These are phyloP conservation scores for Cryptococcus maquisensis DNA, from an alignment of 1,284 basidiomycete species.

Conservation along the genomic window DNA sequence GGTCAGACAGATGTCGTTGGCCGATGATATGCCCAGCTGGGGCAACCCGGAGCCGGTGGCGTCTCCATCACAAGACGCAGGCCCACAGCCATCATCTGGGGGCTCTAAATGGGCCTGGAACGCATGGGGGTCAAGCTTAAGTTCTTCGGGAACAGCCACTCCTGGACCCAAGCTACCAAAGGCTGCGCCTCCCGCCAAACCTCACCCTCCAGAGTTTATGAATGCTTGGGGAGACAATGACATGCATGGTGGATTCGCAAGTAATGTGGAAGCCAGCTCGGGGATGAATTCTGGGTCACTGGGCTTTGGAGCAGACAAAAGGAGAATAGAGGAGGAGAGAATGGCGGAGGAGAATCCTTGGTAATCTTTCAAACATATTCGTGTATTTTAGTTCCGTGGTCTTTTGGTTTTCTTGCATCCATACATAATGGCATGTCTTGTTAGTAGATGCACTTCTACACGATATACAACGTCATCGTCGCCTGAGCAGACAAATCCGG, in stretches of 20 bases:
- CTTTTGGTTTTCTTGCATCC: background rate
- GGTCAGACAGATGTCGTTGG: slow-evolving; percentile 12
- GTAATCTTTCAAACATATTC: background rate
- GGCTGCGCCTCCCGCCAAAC: slow-evolving; percentile 41
- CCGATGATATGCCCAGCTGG: slow-evolving; percentile 22
- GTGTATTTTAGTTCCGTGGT: background rate
- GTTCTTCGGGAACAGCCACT: slow-evolving; percentile 1
- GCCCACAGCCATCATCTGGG: background rate
- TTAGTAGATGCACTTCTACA: no score
- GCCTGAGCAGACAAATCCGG: no score
- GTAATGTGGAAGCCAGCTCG: background rate
- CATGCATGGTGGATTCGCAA: background rate
- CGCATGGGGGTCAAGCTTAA: slow-evolving; percentile 26
- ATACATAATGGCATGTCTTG: no score
- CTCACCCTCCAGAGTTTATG: slow-evolving; percentile 40
- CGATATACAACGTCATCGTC: no score
- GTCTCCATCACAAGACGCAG: background rate
- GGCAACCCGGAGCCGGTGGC: slow-evolving; percentile 15
- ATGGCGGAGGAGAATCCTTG: slow-evolving; percentile 20
- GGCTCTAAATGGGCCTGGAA: slow-evolving; percentile 22
- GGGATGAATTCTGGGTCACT: background rate
- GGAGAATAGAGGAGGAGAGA: slow-evolving; percentile 13
- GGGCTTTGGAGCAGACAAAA: slow-evolving; percentile 2
- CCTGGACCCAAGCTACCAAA: slow-evolving; percentile 11
- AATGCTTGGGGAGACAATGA: slow-evolving; percentile 26